Evolutionary conservation across 768 basidiomycete genomes (phyloP), one percentile per base, ranked within the genome.

Genomic region (Leccinum uliginosum): DNA sequence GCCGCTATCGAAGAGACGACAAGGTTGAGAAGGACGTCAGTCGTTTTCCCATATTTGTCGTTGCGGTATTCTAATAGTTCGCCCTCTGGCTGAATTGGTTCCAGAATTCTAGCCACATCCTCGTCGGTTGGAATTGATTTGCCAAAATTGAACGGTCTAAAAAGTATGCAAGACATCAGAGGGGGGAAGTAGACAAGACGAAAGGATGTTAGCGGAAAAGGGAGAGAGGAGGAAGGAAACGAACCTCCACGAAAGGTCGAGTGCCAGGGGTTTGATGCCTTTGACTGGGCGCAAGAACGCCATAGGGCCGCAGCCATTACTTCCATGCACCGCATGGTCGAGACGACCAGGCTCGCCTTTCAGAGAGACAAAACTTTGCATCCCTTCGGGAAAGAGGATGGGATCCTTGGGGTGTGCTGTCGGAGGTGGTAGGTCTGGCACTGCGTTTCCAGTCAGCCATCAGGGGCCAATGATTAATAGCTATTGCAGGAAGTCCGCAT

Each of bases 191-290:
- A 24, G n/a, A 56, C 32, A 32, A 40, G 11, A 23, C 19, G 32
- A 50, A 27, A 55, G 12, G 30, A 51, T 14, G 19, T 27, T 34
- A 19, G 30, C 3, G 23, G 44, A 48, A 32, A 35, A 35, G 47
- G 14, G 14, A 30, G 19, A 24, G 21, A 27, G 32, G 32, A 53
- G 21, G 34, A 53, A 51, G 50, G 32, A 51, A 51, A 74, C 79
- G 50, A 56, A 87, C 87, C 80, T 78, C 88, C 88, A 90, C 14
- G 84, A 83, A 50, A 91, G 71, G 30, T 82, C 77, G 14, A 89
- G 74, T 21, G 78, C 74, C 4, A 89, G 73, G 4, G 85, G 75
- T 54, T 81, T 78, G 21, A 83, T 67, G 2, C 87, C 87, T 63
- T 81, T 84, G 15, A 76, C 78, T 60, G 81, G 81, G 66, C 76